Percentiles rank a stretch among this genome's conserved stretches.
These are phyloP conservation scores for Beta lomatogona DNA, from an alignment of 179 eudicot genomes.

Conservation along the genomic window DNA sequence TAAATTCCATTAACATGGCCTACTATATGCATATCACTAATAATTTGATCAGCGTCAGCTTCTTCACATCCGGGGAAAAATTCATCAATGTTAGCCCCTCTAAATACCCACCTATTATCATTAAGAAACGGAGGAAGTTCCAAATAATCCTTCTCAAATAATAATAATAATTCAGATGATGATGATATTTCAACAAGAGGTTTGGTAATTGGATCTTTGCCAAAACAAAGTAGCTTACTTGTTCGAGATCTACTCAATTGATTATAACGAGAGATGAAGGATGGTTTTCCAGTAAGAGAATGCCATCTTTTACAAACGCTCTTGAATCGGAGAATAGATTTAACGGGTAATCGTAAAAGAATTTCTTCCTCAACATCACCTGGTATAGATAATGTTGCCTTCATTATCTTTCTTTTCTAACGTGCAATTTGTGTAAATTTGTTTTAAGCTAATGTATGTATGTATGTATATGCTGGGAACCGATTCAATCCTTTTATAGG, in stretches of 20 bases:
- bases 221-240: background rate
- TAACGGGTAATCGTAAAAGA: background rate
- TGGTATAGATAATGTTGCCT: background rate
- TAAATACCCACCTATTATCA: background rate
- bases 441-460: too few relatives aligned
- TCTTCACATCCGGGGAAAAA: too few relatives aligned
- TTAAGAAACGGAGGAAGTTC: background rate
- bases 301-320: slow-evolving; percentile 3
- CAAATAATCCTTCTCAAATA: background rate
- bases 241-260: background rate
- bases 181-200: background rate
- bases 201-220: background rate
- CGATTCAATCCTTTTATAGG: too few relatives aligned
- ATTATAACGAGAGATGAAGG: background rate
- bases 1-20: background rate
- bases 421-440: too few relatives aligned
- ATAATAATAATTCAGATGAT: background rate
- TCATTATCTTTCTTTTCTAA: too few relatives aligned
- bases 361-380: background rate
- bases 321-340: background rate
- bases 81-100: too few relatives aligned
- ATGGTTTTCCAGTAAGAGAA: background rate
- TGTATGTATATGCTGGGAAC: too few relatives aligned
- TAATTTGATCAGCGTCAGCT: too few relatives aligned
- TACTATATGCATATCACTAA: background rate